Percentiles rank a stretch among this genome's conserved stretches.
These are phyloP conservation scores for Fraxinus cuspidata DNA, from an alignment of 257 asterid species.

Conservation along the genomic window DNA sequence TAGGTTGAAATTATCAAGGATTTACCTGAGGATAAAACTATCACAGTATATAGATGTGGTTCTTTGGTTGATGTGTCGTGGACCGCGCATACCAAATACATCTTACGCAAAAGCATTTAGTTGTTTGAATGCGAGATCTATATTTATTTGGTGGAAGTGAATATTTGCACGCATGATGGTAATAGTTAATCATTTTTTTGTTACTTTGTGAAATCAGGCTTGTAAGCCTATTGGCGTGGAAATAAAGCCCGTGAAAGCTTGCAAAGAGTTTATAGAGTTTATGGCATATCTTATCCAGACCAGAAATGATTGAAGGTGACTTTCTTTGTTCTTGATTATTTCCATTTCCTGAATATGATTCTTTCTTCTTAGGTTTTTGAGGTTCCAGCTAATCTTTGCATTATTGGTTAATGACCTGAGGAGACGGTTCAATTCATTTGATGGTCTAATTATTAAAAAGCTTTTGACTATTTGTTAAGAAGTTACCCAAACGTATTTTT, in stretches of 20 bases:
- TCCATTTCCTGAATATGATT: neutral
- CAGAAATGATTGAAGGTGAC: slow-evolving; percentile 86
- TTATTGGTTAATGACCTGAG: neutral
- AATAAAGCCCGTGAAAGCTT: no score
- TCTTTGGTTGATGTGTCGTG: slow-evolving; percentile 98
- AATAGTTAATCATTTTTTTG: neutral
- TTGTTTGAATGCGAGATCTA: slow-evolving; percentile 74
- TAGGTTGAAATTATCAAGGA: slow-evolving; percentile 92
- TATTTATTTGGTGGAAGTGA: neutral
- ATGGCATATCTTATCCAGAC: slow-evolving; percentile 93
- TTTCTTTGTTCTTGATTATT: slow-evolving; percentile 6
- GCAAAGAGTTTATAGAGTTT: slow-evolving; percentile 97
- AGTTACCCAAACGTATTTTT: neutral
- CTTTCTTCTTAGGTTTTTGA: slow-evolving; percentile 3
- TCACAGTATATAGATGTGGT: slow-evolving; percentile 96
- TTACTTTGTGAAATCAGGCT: no score
- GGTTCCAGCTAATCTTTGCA: neutral
- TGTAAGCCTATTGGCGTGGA: no score
- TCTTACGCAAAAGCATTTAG: slow-evolving; percentile 90
- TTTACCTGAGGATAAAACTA: slow-evolving; percentile 90
- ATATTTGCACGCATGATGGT: slow-evolving; percentile 13
- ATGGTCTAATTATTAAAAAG: neutral
- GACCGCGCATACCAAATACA: slow-evolving; percentile 96
- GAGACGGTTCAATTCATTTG: neutral
- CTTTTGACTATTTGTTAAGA: neutral